Evolutionary conservation across 2,329 filamentous ascomycete genomes (phyloP).

Genomic region (Apiospora koreana): DNA sequence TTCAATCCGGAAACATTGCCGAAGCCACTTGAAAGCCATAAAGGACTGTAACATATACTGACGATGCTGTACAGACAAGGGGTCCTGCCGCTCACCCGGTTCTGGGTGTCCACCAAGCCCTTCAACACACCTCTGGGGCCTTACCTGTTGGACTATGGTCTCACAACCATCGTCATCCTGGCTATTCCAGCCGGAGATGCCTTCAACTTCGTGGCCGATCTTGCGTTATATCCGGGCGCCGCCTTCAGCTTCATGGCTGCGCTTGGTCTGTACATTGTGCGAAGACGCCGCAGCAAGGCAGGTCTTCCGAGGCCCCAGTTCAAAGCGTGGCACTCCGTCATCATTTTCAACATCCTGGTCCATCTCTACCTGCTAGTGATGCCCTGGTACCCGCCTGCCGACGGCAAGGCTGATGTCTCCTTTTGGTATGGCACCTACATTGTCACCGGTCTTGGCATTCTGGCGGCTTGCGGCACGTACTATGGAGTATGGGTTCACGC

Average conservation of each 20-base stretch:
- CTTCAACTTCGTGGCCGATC: constrained; percentile 51
- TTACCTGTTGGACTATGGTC: constrained; percentile 56
- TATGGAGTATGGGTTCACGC: constrained; percentile 49
- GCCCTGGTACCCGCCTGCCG: constrained; percentile 55
- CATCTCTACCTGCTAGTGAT: constrained; percentile 53
- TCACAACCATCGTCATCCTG: constrained; percentile 61
- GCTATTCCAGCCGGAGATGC: constrained; percentile 64
- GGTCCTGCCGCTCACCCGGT: constrained; percentile 58
- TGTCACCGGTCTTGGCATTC: constrained; percentile 48
- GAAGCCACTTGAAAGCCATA: not conserved
- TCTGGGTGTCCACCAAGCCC: constrained; percentile 64
- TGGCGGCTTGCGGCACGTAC: constrained; percentile 47
- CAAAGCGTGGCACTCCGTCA: constrained; percentile 44
- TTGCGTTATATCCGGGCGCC: constrained; percentile 9
- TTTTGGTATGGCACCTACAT: constrained; percentile 62
- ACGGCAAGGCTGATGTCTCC: constrained; percentile 51
- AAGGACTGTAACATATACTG: not conserved
- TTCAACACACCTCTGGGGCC: constrained; percentile 65
- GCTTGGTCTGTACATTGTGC: constrained; percentile 11
- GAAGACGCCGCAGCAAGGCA: constrained; percentile 14
- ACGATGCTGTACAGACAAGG: constrained; percentile 48
- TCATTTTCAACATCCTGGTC: constrained; percentile 47
- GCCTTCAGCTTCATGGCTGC: constrained; percentile 14
- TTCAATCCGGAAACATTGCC: no score
- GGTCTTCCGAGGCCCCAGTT: constrained; percentile 39